Conservation (phyloP, 306 rosid genomes). For the Rubus idaeus region DNA sequence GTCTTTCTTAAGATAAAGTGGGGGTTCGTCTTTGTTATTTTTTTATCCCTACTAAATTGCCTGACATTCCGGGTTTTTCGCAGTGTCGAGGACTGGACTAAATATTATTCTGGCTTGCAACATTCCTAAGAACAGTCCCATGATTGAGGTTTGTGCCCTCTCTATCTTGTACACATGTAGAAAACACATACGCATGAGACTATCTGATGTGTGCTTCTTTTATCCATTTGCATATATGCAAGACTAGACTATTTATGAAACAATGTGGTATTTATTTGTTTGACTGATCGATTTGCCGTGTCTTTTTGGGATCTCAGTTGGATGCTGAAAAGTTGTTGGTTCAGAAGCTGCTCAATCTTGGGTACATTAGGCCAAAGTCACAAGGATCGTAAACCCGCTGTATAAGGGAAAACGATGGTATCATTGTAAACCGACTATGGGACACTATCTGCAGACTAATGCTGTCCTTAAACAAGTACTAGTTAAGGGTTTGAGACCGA, state of each 20-base stretch:
- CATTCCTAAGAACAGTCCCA: conserved; percentile 71
- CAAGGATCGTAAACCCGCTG: conserved; percentile 29
- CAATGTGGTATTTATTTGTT: too few species aligned
- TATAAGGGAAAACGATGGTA: not conserved
- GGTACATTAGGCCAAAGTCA: conserved; percentile 54
- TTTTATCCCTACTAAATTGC: not conserved
- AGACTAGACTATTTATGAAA: not conserved
- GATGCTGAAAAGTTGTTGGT: conserved; percentile 84
- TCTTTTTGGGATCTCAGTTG: conserved; percentile 47
- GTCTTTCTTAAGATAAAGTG: not conserved
- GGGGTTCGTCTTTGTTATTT: not conserved
- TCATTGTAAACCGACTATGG: not conserved
- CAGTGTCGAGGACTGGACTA: conserved; percentile 80
- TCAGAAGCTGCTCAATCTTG: conserved; percentile 63
- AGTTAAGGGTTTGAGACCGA: not conserved
- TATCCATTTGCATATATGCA: not conserved
- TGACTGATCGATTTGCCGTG: not conserved
- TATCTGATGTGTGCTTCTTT: not conserved
- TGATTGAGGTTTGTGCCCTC: conserved; percentile 61
- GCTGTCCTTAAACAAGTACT: not conserved
- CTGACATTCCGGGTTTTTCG: conserved; percentile 20
- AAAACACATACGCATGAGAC: too few species aligned
- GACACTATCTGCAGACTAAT: not conserved
- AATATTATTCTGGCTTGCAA: conserved; percentile 78
- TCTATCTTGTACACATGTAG: not conserved